These are phyloP conservation scores for Monosporascus ibericus DNA, from an alignment of 2,329 filamentous ascomycete species.

Conservation along the genomic window DNA sequence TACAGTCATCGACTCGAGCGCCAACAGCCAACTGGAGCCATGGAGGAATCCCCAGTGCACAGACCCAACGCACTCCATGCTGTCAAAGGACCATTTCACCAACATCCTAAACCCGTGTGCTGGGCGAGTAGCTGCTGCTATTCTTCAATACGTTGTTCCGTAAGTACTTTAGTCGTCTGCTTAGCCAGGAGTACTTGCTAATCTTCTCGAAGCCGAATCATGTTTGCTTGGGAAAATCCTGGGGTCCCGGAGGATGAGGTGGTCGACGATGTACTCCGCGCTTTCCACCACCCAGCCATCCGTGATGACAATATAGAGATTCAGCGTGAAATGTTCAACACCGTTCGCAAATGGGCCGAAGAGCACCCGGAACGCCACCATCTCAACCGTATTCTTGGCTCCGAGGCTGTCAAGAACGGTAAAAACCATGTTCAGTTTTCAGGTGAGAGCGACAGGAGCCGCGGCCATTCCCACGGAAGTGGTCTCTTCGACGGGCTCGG, in stretches of 20 bases:
- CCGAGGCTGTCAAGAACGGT: constrained; percentile 75
- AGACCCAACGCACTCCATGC: constrained; percentile 75
- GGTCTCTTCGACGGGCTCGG: constrained; percentile 35
- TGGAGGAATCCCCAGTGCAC: constrained; percentile 72
- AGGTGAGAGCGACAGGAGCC: constrained; percentile 24
- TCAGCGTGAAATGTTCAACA: constrained; percentile 82
- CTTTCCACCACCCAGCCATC: constrained; percentile 87
- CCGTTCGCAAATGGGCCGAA: constrained; percentile 75
- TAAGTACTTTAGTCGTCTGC: constrained; percentile 31
- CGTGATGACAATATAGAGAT: constrained; percentile 71
- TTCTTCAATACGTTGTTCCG: constrained; percentile 83
- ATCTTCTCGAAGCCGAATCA: constrained; percentile 52
- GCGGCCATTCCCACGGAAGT: constrained; percentile 37
- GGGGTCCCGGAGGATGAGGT: constrained; percentile 79
- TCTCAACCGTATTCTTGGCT: constrained; percentile 70
- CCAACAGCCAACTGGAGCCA: constrained; percentile 69
- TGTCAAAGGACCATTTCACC: constrained; percentile 80
- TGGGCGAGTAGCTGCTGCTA: constrained; percentile 65
- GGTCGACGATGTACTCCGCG: constrained; percentile 69
- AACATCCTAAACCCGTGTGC: constrained; percentile 72
- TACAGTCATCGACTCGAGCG: constrained; percentile 59
- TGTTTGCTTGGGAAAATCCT: constrained; percentile 91
- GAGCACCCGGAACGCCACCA: constrained; percentile 59
- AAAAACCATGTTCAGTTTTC: constrained; percentile 63
- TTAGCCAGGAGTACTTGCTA: constrained; percentile 7